Percentiles rank a stretch among this genome's conserved stretches.
phyloP scores from a whole-genome alignment of 2,329 filamentous ascomycete genomes.

The Lanzia echinophila region DNA sequence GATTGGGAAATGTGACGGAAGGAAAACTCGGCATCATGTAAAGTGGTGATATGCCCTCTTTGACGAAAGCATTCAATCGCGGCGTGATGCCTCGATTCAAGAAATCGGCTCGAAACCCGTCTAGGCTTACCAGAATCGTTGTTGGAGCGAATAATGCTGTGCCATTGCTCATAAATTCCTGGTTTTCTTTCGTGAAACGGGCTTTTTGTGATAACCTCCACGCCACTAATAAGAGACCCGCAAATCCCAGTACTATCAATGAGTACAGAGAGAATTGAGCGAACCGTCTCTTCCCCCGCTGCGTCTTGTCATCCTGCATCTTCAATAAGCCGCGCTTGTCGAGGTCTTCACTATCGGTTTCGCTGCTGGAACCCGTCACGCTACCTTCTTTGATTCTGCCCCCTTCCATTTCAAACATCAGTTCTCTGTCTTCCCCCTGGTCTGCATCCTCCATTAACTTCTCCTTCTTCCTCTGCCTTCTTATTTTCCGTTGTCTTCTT shows the following conservation, averaged over 20 bases:
- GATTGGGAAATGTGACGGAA: conserved; percentile 93
- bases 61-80: conserved; percentile 66
- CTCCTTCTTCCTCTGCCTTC: conserved; percentile 44
- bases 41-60: conserved; percentile 77
- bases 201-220: conserved; percentile 51
- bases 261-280: conserved; percentile 48
- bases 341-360: conserved; percentile 54
- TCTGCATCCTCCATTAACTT: conserved; percentile 46
- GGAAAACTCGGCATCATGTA: conserved; percentile 96
- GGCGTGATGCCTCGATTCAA: conserved; percentile 78
- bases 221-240: conserved; percentile 48
- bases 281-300: conserved; percentile 47
- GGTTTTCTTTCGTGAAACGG: conserved; percentile 30
- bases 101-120: conserved; percentile 92
- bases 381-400: conserved; percentile 64
- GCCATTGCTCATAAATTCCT: conserved; percentile 61
- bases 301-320: conserved; percentile 39
- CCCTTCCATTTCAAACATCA: conserved; percentile 86
- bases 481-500: conserved; percentile 43
- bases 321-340: conserved; percentile 45
- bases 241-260: conserved; percentile 46
- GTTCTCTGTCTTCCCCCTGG: conserved; percentile 61
- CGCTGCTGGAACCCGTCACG: conserved; percentile 54
- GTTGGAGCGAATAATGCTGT: conserved; percentile 85
- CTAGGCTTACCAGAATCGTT: conserved; percentile 86